phyloP scores from a whole-genome alignment of 2,329 filamentous ascomycete genomes.

The Aspergillus chevalieri region DNA sequence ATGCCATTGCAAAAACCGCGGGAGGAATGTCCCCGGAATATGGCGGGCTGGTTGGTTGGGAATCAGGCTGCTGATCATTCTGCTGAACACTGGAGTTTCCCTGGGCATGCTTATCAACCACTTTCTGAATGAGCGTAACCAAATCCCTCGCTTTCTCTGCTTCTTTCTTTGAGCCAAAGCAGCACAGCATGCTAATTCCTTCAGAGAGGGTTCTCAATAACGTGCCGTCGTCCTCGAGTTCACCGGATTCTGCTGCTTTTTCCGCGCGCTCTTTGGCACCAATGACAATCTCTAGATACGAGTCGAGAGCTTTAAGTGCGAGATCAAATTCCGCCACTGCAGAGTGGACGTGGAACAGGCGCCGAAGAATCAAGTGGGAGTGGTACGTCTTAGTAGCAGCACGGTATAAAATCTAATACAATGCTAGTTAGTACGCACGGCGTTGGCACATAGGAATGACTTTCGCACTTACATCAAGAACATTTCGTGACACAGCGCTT shows the following conservation, averaged over 20 bases:
- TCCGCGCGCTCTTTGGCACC: slow-evolving; percentile 77
- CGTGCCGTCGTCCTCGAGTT: slow-evolving; percentile 72
- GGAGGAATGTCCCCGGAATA: slow-evolving; percentile 45
- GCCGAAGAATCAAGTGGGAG: slow-evolving; percentile 78
- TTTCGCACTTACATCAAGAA: slow-evolving; percentile 57
- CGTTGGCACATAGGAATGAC: neutral
- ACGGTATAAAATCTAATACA: slow-evolving; percentile 67
- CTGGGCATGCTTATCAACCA: slow-evolving; percentile 59
- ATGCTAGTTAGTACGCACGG: slow-evolving; percentile 10
- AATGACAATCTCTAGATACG: slow-evolving; percentile 81
- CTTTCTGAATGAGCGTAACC: slow-evolving; percentile 64
- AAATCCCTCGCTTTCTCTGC: slow-evolving; percentile 73
- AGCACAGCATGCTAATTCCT: slow-evolving; percentile 73
- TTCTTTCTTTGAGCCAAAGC: slow-evolving; percentile 67
- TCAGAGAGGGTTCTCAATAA: slow-evolving; percentile 73
- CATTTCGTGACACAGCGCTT: slow-evolving; percentile 64
- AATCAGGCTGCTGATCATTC: slow-evolving; percentile 14
- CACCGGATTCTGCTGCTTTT: slow-evolving; percentile 57
- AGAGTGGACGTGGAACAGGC: slow-evolving; percentile 82
- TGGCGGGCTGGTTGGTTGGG: slow-evolving; percentile 11
- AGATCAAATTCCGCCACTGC: slow-evolving; percentile 86
- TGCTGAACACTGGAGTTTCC: slow-evolving; percentile 16
- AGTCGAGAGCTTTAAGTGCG: slow-evolving; percentile 83
- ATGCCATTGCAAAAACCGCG: slow-evolving; percentile 61
- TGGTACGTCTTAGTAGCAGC: slow-evolving; percentile 92